Conservation (phyloP, 2,329 filamentous ascomycete genomes). For the Pseudocercospora ulei region DNA sequence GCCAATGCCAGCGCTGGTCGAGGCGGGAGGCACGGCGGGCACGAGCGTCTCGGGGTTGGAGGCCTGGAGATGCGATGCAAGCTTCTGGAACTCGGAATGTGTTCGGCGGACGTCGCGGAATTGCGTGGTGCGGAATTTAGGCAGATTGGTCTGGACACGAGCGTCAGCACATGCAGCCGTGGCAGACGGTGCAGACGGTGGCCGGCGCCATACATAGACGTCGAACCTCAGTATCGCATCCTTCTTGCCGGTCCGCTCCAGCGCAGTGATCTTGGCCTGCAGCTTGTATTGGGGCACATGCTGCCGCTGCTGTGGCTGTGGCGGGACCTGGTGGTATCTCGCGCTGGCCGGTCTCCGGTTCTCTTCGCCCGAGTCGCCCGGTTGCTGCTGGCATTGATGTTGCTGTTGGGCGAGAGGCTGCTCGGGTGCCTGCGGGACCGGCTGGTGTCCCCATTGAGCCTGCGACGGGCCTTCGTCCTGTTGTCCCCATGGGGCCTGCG, state of each 20-base stretch:
- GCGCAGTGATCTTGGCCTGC: slow-evolving; percentile 85
- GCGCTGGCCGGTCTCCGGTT: slow-evolving; percentile 27
- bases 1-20: slow-evolving; percentile 86
- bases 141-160: slow-evolving; percentile 78
- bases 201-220: slow-evolving; percentile 89
- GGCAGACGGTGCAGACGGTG: slow-evolving; percentile 4
- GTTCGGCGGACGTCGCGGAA: slow-evolving; percentile 94
- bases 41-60: slow-evolving; percentile 95
- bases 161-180: neutral
- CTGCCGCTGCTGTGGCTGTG: slow-evolving; percentile 33
- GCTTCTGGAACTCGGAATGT: slow-evolving; percentile 90
- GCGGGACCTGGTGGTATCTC: slow-evolving; percentile 31
- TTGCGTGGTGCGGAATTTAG: slow-evolving; percentile 92
- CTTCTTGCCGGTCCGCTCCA: slow-evolving; percentile 89
- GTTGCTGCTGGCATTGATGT: slow-evolving; percentile 31
- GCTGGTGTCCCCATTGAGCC: slow-evolving; percentile 20
- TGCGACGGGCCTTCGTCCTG: slow-evolving; percentile 24
- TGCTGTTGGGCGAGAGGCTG: slow-evolving; percentile 35
- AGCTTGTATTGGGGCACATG: slow-evolving; percentile 51
- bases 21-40: slow-evolving; percentile 84
- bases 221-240: slow-evolving; percentile 92
- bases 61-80: slow-evolving; percentile 91
- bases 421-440: slow-evolving; percentile 35
- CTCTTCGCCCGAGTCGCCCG: slow-evolving; percentile 23
- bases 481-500: slow-evolving; percentile 24